Percentiles rank a stretch among this genome's conserved stretches.
These are phyloP conservation scores for Solanum commersonii DNA, from an alignment of 257 asterid genomes.

Conservation along the genomic window DNA sequence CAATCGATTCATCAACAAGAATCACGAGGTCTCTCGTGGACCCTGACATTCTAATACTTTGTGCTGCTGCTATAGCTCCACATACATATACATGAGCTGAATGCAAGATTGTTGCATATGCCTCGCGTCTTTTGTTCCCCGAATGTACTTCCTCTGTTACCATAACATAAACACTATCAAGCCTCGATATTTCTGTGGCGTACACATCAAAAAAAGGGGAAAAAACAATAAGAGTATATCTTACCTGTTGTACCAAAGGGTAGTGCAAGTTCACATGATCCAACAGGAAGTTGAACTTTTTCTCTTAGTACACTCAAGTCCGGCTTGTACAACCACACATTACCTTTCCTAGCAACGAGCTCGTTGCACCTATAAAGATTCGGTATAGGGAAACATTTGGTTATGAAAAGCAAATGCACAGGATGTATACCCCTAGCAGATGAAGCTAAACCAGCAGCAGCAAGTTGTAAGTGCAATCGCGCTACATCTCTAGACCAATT, in stretches of 20 bases:
- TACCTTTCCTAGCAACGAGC: constrained; percentile 40
- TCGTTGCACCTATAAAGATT: constrained; percentile 57
- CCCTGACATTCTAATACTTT: constrained; percentile 77
- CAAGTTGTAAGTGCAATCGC: constrained; percentile 64
- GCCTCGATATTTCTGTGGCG: background rate
- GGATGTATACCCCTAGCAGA: constrained; percentile 44
- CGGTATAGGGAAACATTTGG: constrained; percentile 61
- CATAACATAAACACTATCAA: background rate
- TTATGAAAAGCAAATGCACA: constrained; percentile 45
- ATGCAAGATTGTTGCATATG: constrained; percentile 87
- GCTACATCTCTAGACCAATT: constrained; percentile 83
- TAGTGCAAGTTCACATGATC: constrained; percentile 89
- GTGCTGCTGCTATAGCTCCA: constrained; percentile 93
- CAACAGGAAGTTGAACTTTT: constrained; percentile 65
- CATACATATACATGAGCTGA: constrained; percentile 84
- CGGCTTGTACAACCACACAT: constrained; percentile 60
- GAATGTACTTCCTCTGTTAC: constrained; percentile 25
- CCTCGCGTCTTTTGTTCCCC: constrained; percentile 50
- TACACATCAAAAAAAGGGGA: background rate
- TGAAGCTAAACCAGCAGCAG: constrained; percentile 56
- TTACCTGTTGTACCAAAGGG: constrained; percentile 60
- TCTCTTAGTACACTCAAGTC: constrained; percentile 29
- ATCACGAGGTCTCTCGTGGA: constrained; percentile 82
- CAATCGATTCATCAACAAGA: constrained; percentile 71
- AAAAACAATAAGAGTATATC: background rate